A percentile compares a stretch with the other conserved stretches of the same genome.
Conservation (phyloP, 192 early-diverging fungal species). For the Backusella macrospora region DNA sequence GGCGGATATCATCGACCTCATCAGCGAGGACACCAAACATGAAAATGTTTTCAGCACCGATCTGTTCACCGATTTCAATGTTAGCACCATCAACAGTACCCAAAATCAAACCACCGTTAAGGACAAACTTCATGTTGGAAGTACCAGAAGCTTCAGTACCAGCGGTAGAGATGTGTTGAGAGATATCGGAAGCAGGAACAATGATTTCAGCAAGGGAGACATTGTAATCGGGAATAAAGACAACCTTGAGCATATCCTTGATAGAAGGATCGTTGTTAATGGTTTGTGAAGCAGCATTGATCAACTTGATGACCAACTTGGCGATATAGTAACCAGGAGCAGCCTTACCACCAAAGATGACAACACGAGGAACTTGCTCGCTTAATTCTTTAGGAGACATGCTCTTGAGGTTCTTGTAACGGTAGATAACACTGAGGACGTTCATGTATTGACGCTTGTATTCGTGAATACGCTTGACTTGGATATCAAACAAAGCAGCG, state of each 20-base stretch:
- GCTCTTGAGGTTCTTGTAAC: conserved; percentile 84
- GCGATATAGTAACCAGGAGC: conserved; percentile 99
- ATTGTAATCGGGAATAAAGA: conserved; percentile 99
- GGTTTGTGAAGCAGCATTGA: conserved; percentile 89
- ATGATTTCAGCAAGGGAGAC: conserved; percentile 96
- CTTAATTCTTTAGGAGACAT: conserved; percentile 70
- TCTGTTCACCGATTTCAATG: conserved; percentile 97
- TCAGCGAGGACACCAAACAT: conserved; percentile 92
- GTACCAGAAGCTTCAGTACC: conserved; percentile 99
- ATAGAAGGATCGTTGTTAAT: conserved; percentile 88
- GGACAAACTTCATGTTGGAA: conserved; percentile 99
- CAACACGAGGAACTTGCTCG: conserved; percentile 79
- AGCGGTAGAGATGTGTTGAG: conserved; percentile 99
- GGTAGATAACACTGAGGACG: conserved; percentile 93
- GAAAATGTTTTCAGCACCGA: conserved; percentile 97
- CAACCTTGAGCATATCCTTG: conserved; percentile 86
- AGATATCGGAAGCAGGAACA: conserved; percentile 97
- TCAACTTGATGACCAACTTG: conserved; percentile 98
- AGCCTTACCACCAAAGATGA: conserved; percentile 96
- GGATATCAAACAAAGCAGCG: conserved; percentile 94
- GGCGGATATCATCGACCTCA: conserved; percentile 93
- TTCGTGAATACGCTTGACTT: conserved; percentile 98
- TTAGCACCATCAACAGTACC: conserved; percentile 99
- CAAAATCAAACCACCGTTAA: conserved; percentile 97
- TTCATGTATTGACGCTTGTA: conserved; percentile 99